phyloP scores from a whole-genome alignment of 208 protist genomes.

The Leishmania major region DNA sequence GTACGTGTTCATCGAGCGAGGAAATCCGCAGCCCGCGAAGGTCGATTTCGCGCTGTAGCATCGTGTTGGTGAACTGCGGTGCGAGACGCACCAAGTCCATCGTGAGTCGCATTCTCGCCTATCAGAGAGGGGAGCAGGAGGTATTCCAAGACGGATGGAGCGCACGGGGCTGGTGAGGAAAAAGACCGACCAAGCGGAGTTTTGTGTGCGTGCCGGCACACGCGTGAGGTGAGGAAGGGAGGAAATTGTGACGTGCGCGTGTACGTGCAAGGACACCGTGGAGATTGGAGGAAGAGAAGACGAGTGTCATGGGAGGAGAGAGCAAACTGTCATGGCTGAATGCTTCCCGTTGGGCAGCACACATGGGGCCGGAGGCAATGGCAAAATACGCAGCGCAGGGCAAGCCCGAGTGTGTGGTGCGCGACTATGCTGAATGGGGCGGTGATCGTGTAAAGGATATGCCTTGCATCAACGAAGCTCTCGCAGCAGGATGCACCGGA shows the following conservation, averaged over 20 bases:
- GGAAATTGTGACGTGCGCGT: neutral
- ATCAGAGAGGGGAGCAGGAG: neutral
- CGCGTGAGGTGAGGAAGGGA: too few relatives aligned
- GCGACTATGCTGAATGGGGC: neutral
- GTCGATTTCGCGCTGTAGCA: conserved; percentile 85
- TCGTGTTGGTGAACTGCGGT: conserved; percentile 87
- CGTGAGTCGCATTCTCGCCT: conserved; percentile 71
- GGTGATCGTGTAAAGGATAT: neutral
- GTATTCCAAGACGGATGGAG: neutral
- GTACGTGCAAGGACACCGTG: conserved; percentile 1
- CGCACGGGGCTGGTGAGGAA: neutral
- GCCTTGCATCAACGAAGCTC: neutral
- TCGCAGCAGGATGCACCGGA: neutral
- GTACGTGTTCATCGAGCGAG: conserved; percentile 72
- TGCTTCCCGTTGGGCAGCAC: neutral
- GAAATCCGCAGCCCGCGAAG: conserved; percentile 80
- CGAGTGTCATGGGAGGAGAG: neutral
- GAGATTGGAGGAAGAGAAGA: neutral
- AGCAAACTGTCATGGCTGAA: neutral
- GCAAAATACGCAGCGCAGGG: neutral
- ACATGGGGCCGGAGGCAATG: neutral
- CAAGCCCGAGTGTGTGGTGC: neutral
- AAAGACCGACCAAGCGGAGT: conserved; percentile 8
- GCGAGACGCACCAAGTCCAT: conserved; percentile 71
- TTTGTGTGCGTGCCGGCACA: neutral